Evolutionary conservation across 305 asterid species (phyloP), one percentile per base, ranked within the genome.

Genomic region (Salvia sclarea): DNA sequence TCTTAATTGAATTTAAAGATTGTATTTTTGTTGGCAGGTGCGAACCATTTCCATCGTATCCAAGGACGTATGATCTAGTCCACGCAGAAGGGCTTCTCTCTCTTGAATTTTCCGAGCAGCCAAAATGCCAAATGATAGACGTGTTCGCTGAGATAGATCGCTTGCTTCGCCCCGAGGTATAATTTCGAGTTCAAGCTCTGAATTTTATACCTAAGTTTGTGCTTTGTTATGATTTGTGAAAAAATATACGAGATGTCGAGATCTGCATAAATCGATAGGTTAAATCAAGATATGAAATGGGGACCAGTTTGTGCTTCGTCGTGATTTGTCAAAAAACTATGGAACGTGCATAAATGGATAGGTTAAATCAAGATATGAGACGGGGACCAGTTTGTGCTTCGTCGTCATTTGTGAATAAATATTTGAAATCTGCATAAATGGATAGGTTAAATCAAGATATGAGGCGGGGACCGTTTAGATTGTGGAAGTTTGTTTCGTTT

Each of bases 131-230:
- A 58, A 79, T 85, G 88, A 77, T 82, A 14, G 94, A 92, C 80
- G 62, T 92, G 66, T 84, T 95, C 62, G 68, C 80, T 12, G 99
- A 95, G 84, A 84, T 95, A 5, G 99, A 95, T 65, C 99, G 99
- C 59, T 60, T 95, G 75, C 98, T 95, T 72, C 98, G 98, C 69
- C 98, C 98, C 1, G 99, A 95, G 98, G 99, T 95, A 86, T 31
- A 45, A 64, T 59, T 44, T 17, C 22, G 31, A 78, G 33, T 45
- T 58, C 44, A 57, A 28, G 25, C 35, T 43, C 61, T 64, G 30
- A 44, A 14, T 14, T 1, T 8, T 47, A 52, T 16, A 2, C 50
- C 50, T 52, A 17, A 35, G 10, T 38, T 37, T 30, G 33, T 56
- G 66, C 48, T 48, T 61, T 53, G 7, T 37, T 33, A 67, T 41